Evolutionary conservation across 805 yeast genomes (phyloP).

Genomic region (Ascoidea rubescens): DNA sequence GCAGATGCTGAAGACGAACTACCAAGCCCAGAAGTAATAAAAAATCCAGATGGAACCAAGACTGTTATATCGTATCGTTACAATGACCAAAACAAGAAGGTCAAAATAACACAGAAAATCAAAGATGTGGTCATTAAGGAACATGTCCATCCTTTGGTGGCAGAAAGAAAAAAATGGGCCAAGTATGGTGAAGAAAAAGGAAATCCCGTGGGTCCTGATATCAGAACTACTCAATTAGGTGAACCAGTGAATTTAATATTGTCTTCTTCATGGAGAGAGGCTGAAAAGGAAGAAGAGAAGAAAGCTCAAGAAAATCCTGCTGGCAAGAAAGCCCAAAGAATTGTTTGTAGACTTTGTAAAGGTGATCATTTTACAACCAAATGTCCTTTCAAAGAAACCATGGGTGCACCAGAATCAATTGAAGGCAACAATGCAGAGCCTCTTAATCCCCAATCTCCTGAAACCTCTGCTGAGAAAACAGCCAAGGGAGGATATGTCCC

Average conservation of each 20-base stretch:
- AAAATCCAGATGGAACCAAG: constrained; percentile 79
- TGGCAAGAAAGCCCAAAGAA: constrained; percentile 31
- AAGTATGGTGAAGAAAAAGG: constrained; percentile 75
- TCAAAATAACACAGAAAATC: constrained; percentile 76
- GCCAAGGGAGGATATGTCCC: constrained; percentile 26
- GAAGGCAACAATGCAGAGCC: constrained; percentile 10
- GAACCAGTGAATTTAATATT: constrained; percentile 69
- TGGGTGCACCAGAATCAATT: constrained; percentile 37
- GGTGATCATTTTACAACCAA: constrained; percentile 87
- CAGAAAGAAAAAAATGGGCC: constrained; percentile 77
- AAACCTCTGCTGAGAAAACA: constrained; percentile 19
- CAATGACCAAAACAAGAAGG: constrained; percentile 70
- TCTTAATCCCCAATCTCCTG: constrained; percentile 16
- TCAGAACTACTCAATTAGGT: constrained; percentile 77
- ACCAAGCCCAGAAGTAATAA: constrained; percentile 59
- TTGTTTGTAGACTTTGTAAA: constrained; percentile 81
- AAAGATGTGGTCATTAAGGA: constrained; percentile 66
- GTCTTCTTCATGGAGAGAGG: constrained; percentile 64
- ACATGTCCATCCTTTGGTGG: constrained; percentile 72
- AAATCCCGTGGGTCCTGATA: constrained; percentile 75
- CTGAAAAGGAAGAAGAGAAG: constrained; percentile 57
- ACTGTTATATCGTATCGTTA: constrained; percentile 68
- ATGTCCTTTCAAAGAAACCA: constrained; percentile 91
- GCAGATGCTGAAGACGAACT: constrained; percentile 66
- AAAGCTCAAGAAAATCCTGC: constrained; percentile 32